Base-by-base conservation (phyloP, 2,329 filamentous ascomycete genomes). In the Atkinsonella texensis region DNA sequence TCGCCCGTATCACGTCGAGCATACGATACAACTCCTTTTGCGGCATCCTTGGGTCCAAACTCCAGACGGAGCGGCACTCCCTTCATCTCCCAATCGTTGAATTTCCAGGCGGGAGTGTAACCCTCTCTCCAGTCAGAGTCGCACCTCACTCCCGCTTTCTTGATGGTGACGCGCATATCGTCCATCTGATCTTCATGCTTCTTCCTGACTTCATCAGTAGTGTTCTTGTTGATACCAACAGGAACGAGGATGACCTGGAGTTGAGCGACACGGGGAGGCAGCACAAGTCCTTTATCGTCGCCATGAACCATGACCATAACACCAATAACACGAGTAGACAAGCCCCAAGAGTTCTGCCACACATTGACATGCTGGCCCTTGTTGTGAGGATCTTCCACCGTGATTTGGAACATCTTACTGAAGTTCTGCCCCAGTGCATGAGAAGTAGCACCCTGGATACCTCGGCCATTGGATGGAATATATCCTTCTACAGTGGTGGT, bases 291-390 rank as follows among this genome's bases (percentile, higher is more conserved):
- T 70, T 91, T 91, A 73, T 98, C 86, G 66, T 98, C 93, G 62
- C 89, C 85, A 71, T 98, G 93, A 55, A 95, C 89, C 83, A 98
- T 93, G 63, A 96, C 87, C 91, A 97, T 97, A 67, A 97, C 89
- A 73, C 93, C 94, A 58, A 98, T 95, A 52, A 91, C 89, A 66
- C 93, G 89, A 51, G 93, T 98, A 1, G 91, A 97, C 55, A 98
- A 80, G 70, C 93, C 93, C 93, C 93, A 98, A 13, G 89, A 96
- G 75, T 98, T 98, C 69, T 98, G 93, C 90, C 91, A 97, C 52
- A 97, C 90, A 64, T 91, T 74, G 52, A 96, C 74, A 63, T 89
- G 84, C 59, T 84, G 78, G 58, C 87, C 86, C 71, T 87, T 85
- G 68, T 93, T 79, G 54, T 76, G 75, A 23, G 93, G 93, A 64